Conservation (phyloP, 2,329 filamentous ascomycete genomes). For the Aureobasidium lini region DNA sequence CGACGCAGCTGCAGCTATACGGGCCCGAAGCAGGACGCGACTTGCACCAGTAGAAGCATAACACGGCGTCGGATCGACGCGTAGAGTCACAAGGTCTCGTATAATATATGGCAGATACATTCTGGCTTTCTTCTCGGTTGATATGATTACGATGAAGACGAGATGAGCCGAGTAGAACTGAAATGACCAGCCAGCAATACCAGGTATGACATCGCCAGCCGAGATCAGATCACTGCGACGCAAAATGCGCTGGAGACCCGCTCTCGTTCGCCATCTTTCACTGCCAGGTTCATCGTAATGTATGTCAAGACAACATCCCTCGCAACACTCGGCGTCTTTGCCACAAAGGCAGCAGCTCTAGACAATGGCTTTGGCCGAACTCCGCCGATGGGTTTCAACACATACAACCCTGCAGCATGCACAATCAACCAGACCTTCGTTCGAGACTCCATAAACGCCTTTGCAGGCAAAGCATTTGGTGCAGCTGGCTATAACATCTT, state of each 20-base stretch:
- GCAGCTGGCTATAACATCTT: slow-evolving; percentile 48
- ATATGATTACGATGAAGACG: neutral
- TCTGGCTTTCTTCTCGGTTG: neutral
- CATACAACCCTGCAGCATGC: slow-evolving; percentile 22
- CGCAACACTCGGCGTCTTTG: neutral
- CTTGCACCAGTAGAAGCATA: neutral
- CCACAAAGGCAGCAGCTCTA: slow-evolving; percentile 12
- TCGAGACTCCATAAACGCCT: slow-evolving; percentile 18
- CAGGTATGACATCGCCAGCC: neutral
- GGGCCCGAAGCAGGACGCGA: neutral
- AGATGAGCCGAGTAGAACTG: neutral
- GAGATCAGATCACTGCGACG: neutral
- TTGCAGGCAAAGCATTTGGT: slow-evolving; percentile 14
- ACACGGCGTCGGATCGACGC: neutral
- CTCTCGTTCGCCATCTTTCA: neutral
- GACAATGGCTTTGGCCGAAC: slow-evolving; percentile 25
- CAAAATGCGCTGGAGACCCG: neutral
- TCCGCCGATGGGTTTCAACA: slow-evolving; percentile 23
- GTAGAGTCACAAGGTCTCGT: neutral
- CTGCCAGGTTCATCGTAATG: neutral
- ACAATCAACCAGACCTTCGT: slow-evolving; percentile 20
- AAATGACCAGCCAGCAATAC: neutral
- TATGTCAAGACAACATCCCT: slow-evolving; percentile 4
- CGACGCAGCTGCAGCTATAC: neutral
- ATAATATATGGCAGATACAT: neutral